phyloP scores from a whole-genome alignment of 2,329 filamentous ascomycete genomes.

The Blastomyces parvus region DNA sequence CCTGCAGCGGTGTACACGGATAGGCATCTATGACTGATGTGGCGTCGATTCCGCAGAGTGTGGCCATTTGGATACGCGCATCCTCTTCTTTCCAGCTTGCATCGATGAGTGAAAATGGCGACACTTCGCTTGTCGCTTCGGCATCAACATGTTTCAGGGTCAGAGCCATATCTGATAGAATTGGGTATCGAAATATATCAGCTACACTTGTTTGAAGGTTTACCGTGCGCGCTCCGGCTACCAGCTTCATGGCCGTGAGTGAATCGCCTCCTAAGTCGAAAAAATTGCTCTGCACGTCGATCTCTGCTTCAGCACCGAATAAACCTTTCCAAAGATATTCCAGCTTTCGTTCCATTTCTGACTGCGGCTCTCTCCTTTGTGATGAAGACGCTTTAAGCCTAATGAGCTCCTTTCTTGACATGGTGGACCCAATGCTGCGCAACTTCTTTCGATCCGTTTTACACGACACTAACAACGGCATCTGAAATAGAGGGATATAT shows the following conservation, averaged over 20 bases:
- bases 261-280: conserved; percentile 23
- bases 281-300: conserved; percentile 19
- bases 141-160: conserved; percentile 5
- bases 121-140: conserved; percentile 7
- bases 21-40: conserved; percentile 24
- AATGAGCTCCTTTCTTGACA: conserved; percentile 15
- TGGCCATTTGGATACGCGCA: conserved; percentile 10
- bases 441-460: conserved; percentile 32
- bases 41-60: conserved; percentile 16
- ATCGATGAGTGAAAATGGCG: conserved; percentile 16
- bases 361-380: conserved; percentile 16
- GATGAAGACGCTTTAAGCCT: conserved; percentile 9
- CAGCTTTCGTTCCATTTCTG: conserved; percentile 21
- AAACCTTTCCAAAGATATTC: conserved; percentile 25
- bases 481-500: conserved; percentile 31
- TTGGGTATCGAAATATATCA: conserved; percentile 26
- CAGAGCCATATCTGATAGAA: conserved; percentile 27
- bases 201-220: conserved; percentile 19
- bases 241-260: conserved; percentile 24
- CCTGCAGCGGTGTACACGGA: conserved; percentile 31
- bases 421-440: conserved; percentile 18
- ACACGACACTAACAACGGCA: conserved; percentile 29
- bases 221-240: conserved; percentile 17
- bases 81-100: conserved; percentile 6
- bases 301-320: conserved; percentile 20